Base-by-base conservation (phyloP, 1,284 basidiomycete species). In the Phellopilus nigrolimitatus region DNA sequence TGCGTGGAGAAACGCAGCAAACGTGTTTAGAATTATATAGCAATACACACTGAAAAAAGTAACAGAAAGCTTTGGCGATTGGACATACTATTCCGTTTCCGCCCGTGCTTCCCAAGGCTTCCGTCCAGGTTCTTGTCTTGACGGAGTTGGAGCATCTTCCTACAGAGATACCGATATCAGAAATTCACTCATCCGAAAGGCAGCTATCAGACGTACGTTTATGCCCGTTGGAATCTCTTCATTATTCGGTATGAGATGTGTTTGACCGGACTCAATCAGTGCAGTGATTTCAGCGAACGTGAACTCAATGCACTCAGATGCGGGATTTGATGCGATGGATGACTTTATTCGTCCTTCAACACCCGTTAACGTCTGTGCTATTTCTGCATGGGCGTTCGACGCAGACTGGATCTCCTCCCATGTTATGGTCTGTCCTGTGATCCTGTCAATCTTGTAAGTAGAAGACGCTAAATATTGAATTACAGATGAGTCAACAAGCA, bases 241-340 rank as follows among this genome's bases (percentile, higher is more conserved):
- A 62, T 88, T 90, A 59, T 89, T 86, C 1, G 87, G 87, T 25
- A 90, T 87, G 61, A 81, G 68, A 58, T 86, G 82, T 1, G 79
- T 76, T 56, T 74, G 78, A 22, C 84, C 84, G 28, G 81, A 71
- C 60, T 86, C 78, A 53, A 90, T 85, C 51, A 90, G 69, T 37
- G 72, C 72, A 59, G 84, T 78, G 42, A 90, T 67, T 63, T 89
- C 80, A 1, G 77, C 71, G 58, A 90, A 82, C 0, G 79, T 78
- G 49, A 88, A 67, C 9, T 71, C 67, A 30, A 6, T 45, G 22
- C n/a, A 9, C 33, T 8, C 19, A n/a, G n/a, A n/a, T n/a, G n/a
- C n/a, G n/a, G n/a, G n/a, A n/a, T n/a, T n/a, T n/a, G n/a, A n/a
- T n/a, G n/a, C n/a, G n/a, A n/a, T n/a, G n/a, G n/a, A n/a, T n/a